Evolutionary conservation across 129 eudicot genomes (phyloP).

Genomic region (Lonicera japonica): DNA sequence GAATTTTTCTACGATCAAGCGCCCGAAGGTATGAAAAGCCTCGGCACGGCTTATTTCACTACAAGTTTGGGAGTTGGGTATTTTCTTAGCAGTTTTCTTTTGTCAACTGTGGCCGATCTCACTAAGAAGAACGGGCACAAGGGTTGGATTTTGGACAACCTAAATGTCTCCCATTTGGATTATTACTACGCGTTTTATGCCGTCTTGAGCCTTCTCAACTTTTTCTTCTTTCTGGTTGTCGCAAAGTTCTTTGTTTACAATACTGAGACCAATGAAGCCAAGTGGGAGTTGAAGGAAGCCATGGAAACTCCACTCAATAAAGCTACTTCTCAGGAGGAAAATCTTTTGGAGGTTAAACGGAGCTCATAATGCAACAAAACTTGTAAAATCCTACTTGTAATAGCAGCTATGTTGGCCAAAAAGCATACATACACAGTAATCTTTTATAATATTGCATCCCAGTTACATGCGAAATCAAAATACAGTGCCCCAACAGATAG

Average conservation of each 20-base stretch:
- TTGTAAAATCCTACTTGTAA: neutral
- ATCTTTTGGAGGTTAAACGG: neutral
- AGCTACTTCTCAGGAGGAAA: neutral
- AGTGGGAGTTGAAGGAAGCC: constrained; percentile 1
- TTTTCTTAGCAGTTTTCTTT: constrained; percentile 47
- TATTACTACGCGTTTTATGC: constrained; percentile 55
- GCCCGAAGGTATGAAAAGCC: constrained; percentile 80
- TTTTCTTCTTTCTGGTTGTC: constrained; percentile 40
- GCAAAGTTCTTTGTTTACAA: constrained; percentile 36
- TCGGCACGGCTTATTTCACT: constrained; percentile 51
- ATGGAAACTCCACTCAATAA: neutral
- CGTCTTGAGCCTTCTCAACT: constrained; percentile 42
- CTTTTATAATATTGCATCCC: neutral
- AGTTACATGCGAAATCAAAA: neutral
- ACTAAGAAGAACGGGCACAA: constrained; percentile 41
- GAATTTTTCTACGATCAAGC: constrained; percentile 85
- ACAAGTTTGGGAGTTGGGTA: constrained; percentile 55
- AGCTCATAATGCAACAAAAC: neutral
- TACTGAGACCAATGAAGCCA: neutral
- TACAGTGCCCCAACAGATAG: neutral
- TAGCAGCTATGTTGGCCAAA: too few relatives aligned
- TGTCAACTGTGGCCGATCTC: constrained; percentile 44
- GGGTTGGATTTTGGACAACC: constrained; percentile 62
- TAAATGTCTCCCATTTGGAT: constrained; percentile 47
- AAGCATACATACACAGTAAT: too few relatives aligned